phyloP scores from a whole-genome alignment of 2,329 filamentous ascomycete genomes.

The Cryphonectria radicalis region DNA sequence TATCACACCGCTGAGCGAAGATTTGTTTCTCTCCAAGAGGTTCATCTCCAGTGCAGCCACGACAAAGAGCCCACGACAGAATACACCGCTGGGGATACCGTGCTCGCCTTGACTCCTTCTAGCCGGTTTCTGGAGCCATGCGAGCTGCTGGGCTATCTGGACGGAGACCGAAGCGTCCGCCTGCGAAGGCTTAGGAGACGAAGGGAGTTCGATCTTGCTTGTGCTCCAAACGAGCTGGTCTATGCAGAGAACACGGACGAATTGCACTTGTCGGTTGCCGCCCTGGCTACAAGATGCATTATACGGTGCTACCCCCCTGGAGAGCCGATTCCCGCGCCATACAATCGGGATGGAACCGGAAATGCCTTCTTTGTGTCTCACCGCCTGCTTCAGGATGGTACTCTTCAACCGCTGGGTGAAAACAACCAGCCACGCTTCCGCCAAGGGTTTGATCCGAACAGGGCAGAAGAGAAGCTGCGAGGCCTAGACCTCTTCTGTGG shows the following conservation, averaged over 20 bases:
- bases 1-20: conserved; percentile 64
- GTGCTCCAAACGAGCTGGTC: conserved; percentile 61
- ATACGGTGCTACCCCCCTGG: conserved; percentile 57
- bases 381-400: conserved; percentile 35
- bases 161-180: conserved; percentile 39
- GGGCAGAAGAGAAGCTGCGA: conserved; percentile 46
- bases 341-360: conserved; percentile 66
- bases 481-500: conserved; percentile 79
- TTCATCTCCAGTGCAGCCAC: conserved; percentile 60
- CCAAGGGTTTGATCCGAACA: conserved; percentile 59
- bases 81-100: conserved; percentile 61
- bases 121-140: conserved; percentile 58
- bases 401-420: conserved; percentile 11
- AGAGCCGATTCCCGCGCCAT: conserved; percentile 62
- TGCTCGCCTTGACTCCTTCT: conserved; percentile 50
- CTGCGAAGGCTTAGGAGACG: conserved; percentile 61
- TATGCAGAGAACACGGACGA: conserved; percentile 51
- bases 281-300: conserved; percentile 61
- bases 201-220: conserved; percentile 41
- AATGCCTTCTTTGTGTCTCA: conserved; percentile 68
- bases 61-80: conserved; percentile 31
- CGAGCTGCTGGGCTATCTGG: conserved; percentile 52
- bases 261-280: conserved; percentile 41
- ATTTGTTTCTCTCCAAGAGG: conserved; percentile 61
- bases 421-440: conserved; percentile 31